Percentiles rank a stretch among this genome's conserved stretches.
Conservation (phyloP, 1,139 yeast species). For the Geotrichum restrictum region DNA sequence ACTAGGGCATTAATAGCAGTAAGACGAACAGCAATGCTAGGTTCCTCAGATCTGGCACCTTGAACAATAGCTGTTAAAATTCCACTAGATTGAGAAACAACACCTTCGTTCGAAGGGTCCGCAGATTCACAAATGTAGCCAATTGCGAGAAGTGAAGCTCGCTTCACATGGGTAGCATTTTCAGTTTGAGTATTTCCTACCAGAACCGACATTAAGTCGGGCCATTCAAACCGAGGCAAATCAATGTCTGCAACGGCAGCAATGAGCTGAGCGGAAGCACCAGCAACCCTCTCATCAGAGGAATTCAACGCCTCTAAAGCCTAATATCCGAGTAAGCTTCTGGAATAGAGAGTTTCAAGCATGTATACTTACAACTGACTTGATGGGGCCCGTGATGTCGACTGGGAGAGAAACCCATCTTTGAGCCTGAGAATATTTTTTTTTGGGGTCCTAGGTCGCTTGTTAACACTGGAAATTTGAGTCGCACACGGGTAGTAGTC, state of each 20-base stretch:
- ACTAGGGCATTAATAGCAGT: conserved; percentile 91
- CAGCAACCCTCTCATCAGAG: conserved; percentile 74
- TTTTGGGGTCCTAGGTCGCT: conserved; percentile 38
- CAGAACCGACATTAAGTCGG: conserved; percentile 72
- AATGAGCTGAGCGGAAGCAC: conserved; percentile 86
- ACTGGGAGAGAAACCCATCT: conserved; percentile 61
- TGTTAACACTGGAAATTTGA: neutral
- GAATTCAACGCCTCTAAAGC: conserved; percentile 64
- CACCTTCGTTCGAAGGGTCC: conserved; percentile 76
- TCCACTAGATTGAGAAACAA: conserved; percentile 83
- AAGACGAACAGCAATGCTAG: conserved; percentile 67
- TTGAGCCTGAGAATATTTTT: conserved; percentile 33
- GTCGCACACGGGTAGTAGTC: too few species aligned
- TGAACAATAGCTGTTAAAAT: conserved; percentile 93
- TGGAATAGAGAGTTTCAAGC: neutral
- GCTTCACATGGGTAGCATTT: conserved; percentile 72
- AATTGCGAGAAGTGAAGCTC: conserved; percentile 80
- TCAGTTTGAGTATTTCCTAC: conserved; percentile 81
- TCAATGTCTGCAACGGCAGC: conserved; percentile 96
- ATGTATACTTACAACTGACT: conserved; percentile 30
- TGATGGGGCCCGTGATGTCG: conserved; percentile 59
- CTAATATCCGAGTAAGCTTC: conserved; percentile 8
- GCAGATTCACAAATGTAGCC: conserved; percentile 96
- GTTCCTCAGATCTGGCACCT: conserved; percentile 85
- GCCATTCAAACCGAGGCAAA: conserved; percentile 84